These are phyloP conservation scores for Hypoxylon lienhwacheense DNA, from an alignment of 495 filamentous ascomycete genomes.

Conservation along the genomic window DNA sequence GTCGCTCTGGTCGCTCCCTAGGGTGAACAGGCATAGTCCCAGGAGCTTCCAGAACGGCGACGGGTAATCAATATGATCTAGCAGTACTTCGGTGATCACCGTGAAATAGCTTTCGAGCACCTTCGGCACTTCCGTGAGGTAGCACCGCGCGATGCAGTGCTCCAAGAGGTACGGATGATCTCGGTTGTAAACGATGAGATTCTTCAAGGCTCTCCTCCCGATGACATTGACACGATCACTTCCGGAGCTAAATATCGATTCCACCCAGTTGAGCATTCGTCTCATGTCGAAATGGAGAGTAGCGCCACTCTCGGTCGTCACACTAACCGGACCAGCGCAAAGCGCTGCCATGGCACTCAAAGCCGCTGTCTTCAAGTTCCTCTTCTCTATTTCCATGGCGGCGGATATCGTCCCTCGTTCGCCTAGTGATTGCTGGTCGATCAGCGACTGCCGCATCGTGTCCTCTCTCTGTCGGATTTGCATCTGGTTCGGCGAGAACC, in stretches of 20 bases:
- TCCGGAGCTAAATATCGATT: conserved; percentile 84
- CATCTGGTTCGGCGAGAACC: conserved; percentile 87
- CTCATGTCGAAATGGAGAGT: conserved; percentile 87
- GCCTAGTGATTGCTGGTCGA: conserved; percentile 62
- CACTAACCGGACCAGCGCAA: conserved; percentile 87
- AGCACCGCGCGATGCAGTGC: conserved; percentile 86
- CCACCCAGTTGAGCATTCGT: conserved; percentile 91
- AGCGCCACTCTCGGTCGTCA: conserved; percentile 80
- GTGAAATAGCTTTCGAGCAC: conserved; percentile 94
- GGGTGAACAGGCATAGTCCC: conserved; percentile 82
- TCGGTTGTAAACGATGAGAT: conserved; percentile 86
- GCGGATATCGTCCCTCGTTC: conserved; percentile 77
- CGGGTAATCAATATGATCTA: conserved; percentile 75
- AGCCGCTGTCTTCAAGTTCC: conserved; percentile 84
- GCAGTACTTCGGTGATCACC: conserved; percentile 82
- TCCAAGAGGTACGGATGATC: conserved; percentile 81
- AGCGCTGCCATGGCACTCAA: conserved; percentile 94
- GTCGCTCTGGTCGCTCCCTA: conserved; percentile 86
- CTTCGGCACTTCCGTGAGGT: conserved; percentile 73
- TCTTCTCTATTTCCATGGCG: conserved; percentile 94
- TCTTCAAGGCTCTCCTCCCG: conserved; percentile 84
- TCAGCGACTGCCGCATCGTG: conserved; percentile 78
- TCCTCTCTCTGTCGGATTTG: conserved; percentile 84
- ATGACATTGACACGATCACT: conserved; percentile 93
- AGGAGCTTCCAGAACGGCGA: conserved; percentile 89